Base-by-base conservation (phyloP, 805 yeast species). In the Schwanniomyces occidentalis region DNA sequence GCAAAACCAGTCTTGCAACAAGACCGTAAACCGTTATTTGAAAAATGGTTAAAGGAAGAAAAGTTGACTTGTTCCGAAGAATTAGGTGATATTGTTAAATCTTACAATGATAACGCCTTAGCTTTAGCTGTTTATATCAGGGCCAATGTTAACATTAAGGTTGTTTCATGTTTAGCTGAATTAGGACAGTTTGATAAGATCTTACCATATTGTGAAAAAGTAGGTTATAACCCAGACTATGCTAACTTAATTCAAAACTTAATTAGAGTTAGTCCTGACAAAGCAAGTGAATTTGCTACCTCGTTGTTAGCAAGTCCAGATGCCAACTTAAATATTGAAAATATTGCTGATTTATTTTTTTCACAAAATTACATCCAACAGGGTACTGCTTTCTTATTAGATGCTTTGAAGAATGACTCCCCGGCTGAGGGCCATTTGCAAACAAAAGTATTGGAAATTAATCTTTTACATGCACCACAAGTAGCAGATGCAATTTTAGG, bases 401-500 rank as follows among this genome's bases (percentile, higher is more conserved):
- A 93, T 63, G 98, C 97, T 7, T 75, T 93, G 58, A 93, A 93
- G 70, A 85, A 82, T 44, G 96, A 93, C 65, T 75, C 82, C 24
- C 97, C 98, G 25, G 84, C 90, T 44, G 96, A 93, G 57, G 97
- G 96, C 12, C 95, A 89, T 54, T 73, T 93, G 56, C 99, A 93
- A 73, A 93, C 99, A 6, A 80, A 95, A 54, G 78, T 93, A 33
- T 76, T 93, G 48, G 99, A 93, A 65, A 88, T 87, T 48, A 93
- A 93, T 63, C 73, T 93, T 58, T 63, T 87, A 57, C 95, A 90
- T 60, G 99, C 99, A 12, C 99, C 99, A 33, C 99, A 93, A 73
- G 99, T 93, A 38, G 99, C 99, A 27, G 99, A 93, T 65, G 99
- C 99, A 14, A 93, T 93, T 48, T 74, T 93, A 52, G 96, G 97